Base-by-base conservation (phyloP, 129 eudicot species). In the Chrysanthemum seticuspe region DNA sequence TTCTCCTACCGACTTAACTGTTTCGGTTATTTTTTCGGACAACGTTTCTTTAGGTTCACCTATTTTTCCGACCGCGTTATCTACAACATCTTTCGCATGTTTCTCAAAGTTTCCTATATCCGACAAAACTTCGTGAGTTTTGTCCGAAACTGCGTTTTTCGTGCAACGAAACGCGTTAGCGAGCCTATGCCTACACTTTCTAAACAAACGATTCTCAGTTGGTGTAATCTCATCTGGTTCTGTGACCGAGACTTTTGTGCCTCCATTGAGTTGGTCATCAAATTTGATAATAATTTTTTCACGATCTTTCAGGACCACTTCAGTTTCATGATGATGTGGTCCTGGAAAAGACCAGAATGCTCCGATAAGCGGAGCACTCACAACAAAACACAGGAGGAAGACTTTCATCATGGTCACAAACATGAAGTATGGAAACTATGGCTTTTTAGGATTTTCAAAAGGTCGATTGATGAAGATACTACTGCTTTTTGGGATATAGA, bases 101-200 rank as follows among this genome's bases (percentile, higher is more conserved):
- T 85, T 74, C 62, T 78, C 60, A 2, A 63, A 60, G 13, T 66
- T 82, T 6, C 47, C 47, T 40, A 7, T 6, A 40, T 40, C 47
- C 0, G 47, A 0, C 36, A 18, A 13, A 55, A 74, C 36, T 55
- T 40, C 75, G 0, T 77, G 59, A 7, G 73, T 54, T 10, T 73
- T 78, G 3, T 61, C 84, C 7, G 53, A 57, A n/a, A 73, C 76
- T 5, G 9, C 13, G 51, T 75, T 81, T 27, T 71, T 77, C 1
- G 82, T 79, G 15, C 5, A 81, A 14, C 69, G 73, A 3, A 87
- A 1, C 0, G 40, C 85, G 2, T 69, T 68, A 0, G 81, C 80
- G 11, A 88, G 66, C 56, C 81, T 89, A 68, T 83, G 80, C 67
- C 68, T 83, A 48, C 94, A 92, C 47, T 83, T 83, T 5, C 84